A percentile compares a stretch with the other conserved stretches of the same genome.
phyloP scores from a whole-genome alignment of 345 rosid species.

The Laguncularia racemosa region DNA sequence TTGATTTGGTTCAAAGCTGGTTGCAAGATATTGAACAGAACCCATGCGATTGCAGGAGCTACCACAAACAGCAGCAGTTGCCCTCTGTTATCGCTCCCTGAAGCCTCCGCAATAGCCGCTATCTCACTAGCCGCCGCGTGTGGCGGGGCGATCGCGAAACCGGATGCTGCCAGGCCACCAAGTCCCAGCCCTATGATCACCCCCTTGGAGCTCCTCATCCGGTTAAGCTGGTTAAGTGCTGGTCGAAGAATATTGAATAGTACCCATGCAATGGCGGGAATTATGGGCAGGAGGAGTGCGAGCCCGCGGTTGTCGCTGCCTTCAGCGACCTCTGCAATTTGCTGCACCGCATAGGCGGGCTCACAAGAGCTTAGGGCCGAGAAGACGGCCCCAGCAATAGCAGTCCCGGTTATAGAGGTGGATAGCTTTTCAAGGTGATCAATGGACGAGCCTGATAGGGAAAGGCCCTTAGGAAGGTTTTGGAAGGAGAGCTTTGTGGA shows the following conservation, averaged over 20 bases:
- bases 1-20: slow-evolving; percentile 96
- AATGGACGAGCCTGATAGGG: slow-evolving; percentile 22
- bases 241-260: slow-evolving; percentile 93
- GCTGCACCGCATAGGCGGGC: slow-evolving; percentile 85
- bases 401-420: slow-evolving; percentile 24
- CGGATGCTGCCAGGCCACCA: slow-evolving; percentile 63
- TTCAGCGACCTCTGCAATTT: slow-evolving; percentile 61
- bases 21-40: slow-evolving; percentile 81
- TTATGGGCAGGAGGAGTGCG: slow-evolving; percentile 70
- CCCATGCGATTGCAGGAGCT: slow-evolving; percentile 89
- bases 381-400: slow-evolving; percentile 82
- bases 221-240: slow-evolving; percentile 78
- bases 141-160: slow-evolving; percentile 39
- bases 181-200: slow-evolving; percentile 64
- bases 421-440: slow-evolving; percentile 10
- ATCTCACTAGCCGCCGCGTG: slow-evolving; percentile 48
- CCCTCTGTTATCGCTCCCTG: slow-evolving; percentile 65
- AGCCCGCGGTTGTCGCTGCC: slow-evolving; percentile 84
- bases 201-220: slow-evolving; percentile 64
- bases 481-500: slow-evolving; percentile 26
- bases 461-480: slow-evolving; percentile 41
- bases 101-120: slow-evolving; percentile 34
- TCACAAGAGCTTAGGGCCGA: slow-evolving; percentile 57
- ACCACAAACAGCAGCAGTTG: slow-evolving; percentile 73
- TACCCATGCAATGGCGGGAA: slow-evolving; percentile 90